phyloP scores from a whole-genome alignment of 768 basidiomycete species.

The Pleurotus platypus region DNA sequence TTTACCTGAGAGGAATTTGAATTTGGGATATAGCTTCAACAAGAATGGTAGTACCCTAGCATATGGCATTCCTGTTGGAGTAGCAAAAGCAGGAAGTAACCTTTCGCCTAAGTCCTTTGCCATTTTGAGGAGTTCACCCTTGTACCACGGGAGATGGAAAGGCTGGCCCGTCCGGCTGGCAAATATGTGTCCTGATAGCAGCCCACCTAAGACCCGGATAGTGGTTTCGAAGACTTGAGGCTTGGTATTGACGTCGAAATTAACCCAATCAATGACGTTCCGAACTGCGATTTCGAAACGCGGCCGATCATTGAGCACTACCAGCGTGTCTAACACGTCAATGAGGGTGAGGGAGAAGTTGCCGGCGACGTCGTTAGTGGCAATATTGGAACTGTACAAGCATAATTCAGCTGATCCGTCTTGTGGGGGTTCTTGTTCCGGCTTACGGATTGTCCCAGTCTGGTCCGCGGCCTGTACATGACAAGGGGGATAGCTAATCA shows the following conservation, averaged over 20 bases:
- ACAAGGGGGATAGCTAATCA: conserved; percentile 76
- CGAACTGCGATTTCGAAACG: conserved; percentile 86
- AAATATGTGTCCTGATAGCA: conserved; percentile 82
- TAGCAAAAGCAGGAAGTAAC: conserved; percentile 86
- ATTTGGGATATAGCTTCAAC: not conserved
- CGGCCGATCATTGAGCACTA: conserved; percentile 75
- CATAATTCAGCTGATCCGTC: conserved; percentile 2
- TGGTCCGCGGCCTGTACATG: conserved; percentile 85
- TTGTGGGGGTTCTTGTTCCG: not conserved
- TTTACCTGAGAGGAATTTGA: conserved; percentile 55
- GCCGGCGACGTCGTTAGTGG: conserved; percentile 88
- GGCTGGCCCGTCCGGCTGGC: conserved; percentile 63
- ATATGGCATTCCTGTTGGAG: conserved; percentile 88
- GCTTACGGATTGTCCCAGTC: conserved; percentile 81
- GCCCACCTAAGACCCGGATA: conserved; percentile 88
- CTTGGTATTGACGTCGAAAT: conserved; percentile 90
- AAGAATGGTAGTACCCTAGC: conserved; percentile 60
- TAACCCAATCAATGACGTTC: conserved; percentile 77
- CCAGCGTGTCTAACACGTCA: conserved; percentile 83
- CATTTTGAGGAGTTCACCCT: conserved; percentile 70
- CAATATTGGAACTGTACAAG: conserved; percentile 57
- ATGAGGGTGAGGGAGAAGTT: conserved; percentile 87
- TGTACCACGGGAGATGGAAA: conserved; percentile 83
- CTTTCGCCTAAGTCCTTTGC: conserved; percentile 86
- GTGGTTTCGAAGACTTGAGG: conserved; percentile 99